Base-by-base conservation (phyloP, 2,329 filamentous ascomycete species). In the Botrytis hyacinthi region DNA sequence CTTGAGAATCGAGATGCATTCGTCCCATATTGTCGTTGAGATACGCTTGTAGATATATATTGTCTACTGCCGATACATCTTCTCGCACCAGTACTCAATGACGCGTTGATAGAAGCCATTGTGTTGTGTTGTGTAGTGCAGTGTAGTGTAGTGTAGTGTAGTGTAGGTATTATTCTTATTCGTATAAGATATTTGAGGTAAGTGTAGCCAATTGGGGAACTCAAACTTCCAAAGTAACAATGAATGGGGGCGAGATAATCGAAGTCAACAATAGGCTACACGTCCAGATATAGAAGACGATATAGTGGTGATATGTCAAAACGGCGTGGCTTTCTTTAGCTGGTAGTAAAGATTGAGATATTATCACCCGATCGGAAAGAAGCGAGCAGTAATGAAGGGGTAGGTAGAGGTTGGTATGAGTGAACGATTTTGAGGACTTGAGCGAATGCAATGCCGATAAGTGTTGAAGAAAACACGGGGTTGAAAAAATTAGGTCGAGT, bases 51-150 rank as follows among this genome's bases (percentile, higher is more conserved):
- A 44, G 54, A 70, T 26, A 29, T 62, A n/a, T 46, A 67, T 20
- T 42, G 48, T 65, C 70, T 40, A n/a, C 46, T n/a, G 9, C 51
- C 51, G 51, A 57, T 18, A 44, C 70, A 72, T 44, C 70, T 72
- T 26, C 60, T 48, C 18, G 70, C 60, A n/a, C 59, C 60, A 26
- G 32, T 26, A 29, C 48, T 37, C 51, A 61, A 61, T 32, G 71
- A 70, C 18, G 71, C 65, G n/a, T 70, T 51, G 37, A 73, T 20
- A 32, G 65, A 29, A 18, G 71, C 54, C 71, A 73, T 73, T 46
- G 40, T 71, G 9, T 29, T n/a, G 26, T 35, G 2, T 46, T 20
- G 2, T 46, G 44, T 40, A 16, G 14, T 42, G 14, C 7, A 7
- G 42, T 20, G 18, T 46, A 16, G 14, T 42, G 14, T 18, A 7